These are phyloP conservation scores for Xylariaceae sp. DNA, from an alignment of 2,329 filamentous ascomycete species.

Conservation along the genomic window DNA sequence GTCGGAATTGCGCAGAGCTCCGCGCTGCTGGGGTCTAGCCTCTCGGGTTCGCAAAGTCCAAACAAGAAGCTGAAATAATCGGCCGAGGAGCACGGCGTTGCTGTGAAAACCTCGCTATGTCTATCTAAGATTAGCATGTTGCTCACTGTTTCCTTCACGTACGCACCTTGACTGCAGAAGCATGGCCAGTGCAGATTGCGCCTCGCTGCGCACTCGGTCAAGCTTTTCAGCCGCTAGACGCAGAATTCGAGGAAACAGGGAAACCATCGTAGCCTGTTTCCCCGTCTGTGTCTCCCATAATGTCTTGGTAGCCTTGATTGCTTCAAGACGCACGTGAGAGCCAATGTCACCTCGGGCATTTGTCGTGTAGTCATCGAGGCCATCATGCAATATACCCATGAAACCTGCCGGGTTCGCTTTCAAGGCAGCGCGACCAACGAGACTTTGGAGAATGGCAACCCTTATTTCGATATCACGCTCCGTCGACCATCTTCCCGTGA, in stretches of 20 bases:
- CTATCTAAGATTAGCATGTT: constrained; percentile 25
- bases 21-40: constrained; percentile 30
- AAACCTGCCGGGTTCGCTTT: constrained; percentile 33
- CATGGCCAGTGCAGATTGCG: constrained; percentile 46
- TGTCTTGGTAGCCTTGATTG: constrained; percentile 65
- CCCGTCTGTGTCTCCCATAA: constrained; percentile 36
- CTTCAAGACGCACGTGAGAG: constrained; percentile 75
- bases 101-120: constrained; percentile 26
- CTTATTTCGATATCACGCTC: constrained; percentile 45
- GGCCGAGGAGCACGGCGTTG: constrained; percentile 48
- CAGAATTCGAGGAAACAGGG: constrained; percentile 44
- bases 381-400: constrained; percentile 41
- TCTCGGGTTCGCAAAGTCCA: constrained; percentile 30
- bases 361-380: constrained; percentile 84
- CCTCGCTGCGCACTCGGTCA: constrained; percentile 70
- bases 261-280: constrained; percentile 21
- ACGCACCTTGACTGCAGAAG: constrained; percentile 39
- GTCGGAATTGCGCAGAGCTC: constrained; percentile 25
- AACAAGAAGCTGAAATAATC: constrained; percentile 52
- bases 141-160: background rate
- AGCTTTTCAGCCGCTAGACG: constrained; percentile 82
- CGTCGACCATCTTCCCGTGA: constrained; percentile 45
- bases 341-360: constrained; percentile 86
- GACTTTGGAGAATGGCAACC: constrained; percentile 47
- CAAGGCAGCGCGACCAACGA: constrained; percentile 40